phyloP scores from a whole-genome alignment of 2,329 filamentous ascomycete genomes.

The Leptodontidium sp. region DNA sequence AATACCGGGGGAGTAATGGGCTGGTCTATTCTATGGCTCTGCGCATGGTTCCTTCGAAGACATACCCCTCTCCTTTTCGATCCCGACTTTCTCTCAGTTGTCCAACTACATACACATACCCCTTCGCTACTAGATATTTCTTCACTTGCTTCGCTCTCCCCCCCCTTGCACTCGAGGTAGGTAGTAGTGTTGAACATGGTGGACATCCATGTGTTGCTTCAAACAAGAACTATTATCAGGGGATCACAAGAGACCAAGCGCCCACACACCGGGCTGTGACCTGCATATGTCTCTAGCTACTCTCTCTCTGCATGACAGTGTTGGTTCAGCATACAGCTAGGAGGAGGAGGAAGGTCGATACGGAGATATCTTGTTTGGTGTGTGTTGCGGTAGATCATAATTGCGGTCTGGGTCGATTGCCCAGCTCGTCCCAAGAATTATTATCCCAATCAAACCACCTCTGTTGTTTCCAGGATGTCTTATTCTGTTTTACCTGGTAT shows the following conservation, averaged over 20 bases:
- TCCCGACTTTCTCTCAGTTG: background rate
- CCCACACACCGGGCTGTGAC: too few relatives aligned
- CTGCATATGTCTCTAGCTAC: too few relatives aligned
- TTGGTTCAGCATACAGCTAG: too few relatives aligned
- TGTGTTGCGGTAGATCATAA: background rate
- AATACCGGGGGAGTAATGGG: conserved; percentile 9
- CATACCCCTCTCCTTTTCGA: background rate
- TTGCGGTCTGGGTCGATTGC: background rate
- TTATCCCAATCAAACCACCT: background rate
- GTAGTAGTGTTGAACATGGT: background rate
- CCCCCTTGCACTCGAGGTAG: background rate
- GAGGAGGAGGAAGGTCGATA: too few relatives aligned
- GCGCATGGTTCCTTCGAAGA: conserved; percentile 4
- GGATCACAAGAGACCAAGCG: too few relatives aligned
- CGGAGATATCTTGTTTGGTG: too few relatives aligned
- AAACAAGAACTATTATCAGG: too few relatives aligned
- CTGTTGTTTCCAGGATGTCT: conserved; percentile 2
- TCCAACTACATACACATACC: background rate
- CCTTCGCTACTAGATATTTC: background rate
- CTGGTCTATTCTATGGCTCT: conserved; percentile 14
- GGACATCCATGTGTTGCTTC: background rate
- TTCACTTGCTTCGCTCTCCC: background rate
- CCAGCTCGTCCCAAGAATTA: background rate
- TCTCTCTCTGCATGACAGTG: too few relatives aligned
- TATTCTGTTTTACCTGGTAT: background rate